phyloP scores from a whole-genome alignment of 495 filamentous ascomycete species.

The Aspergillus incahuasiensis region DNA sequence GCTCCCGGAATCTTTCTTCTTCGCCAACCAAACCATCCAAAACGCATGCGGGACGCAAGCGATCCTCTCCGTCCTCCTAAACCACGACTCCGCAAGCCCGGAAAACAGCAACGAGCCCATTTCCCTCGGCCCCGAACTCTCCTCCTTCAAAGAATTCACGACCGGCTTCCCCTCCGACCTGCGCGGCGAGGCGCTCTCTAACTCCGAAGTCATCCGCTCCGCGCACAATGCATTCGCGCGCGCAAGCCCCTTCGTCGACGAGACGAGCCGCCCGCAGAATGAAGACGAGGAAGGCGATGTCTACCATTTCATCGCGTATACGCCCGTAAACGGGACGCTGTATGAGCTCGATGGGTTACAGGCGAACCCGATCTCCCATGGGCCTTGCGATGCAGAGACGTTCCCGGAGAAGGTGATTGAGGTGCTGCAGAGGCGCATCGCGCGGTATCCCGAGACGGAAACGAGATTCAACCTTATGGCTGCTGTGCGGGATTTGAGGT shows the following conservation, averaged over 20 bases:
- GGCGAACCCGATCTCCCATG: slow-evolving; percentile 86
- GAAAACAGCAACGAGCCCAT: slow-evolving; percentile 27
- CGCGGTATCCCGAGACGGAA: slow-evolving; percentile 77
- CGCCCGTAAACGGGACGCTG: slow-evolving; percentile 66
- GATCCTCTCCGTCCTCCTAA: slow-evolving; percentile 86
- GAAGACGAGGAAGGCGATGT: slow-evolving; percentile 65
- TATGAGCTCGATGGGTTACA: slow-evolving; percentile 97
- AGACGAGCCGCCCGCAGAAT: slow-evolving; percentile 60
- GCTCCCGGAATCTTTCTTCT: slow-evolving; percentile 66
- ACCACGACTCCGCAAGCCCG: slow-evolving; percentile 53
- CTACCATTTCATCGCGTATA: slow-evolving; percentile 98
- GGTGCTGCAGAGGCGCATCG: slow-evolving; percentile 79
- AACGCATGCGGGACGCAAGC: slow-evolving; percentile 99
- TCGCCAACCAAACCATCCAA: slow-evolving; percentile 96
- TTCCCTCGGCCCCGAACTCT: slow-evolving; percentile 57
- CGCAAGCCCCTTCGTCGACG: slow-evolving; percentile 85
- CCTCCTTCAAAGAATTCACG: slow-evolving; percentile 88
- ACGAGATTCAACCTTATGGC: slow-evolving; percentile 96
- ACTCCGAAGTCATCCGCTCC: slow-evolving; percentile 77
- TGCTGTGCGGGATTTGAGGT: slow-evolving; percentile 75
- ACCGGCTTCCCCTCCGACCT: slow-evolving; percentile 78
- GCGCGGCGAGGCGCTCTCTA: slow-evolving; percentile 61
- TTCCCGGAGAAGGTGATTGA: slow-evolving; percentile 84
- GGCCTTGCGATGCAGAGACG: slow-evolving; percentile 57
- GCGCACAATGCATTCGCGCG: slow-evolving; percentile 92